phyloP scores from a whole-genome alignment of 2,329 filamentous ascomycete genomes.

The Ilyonectria destructans region DNA sequence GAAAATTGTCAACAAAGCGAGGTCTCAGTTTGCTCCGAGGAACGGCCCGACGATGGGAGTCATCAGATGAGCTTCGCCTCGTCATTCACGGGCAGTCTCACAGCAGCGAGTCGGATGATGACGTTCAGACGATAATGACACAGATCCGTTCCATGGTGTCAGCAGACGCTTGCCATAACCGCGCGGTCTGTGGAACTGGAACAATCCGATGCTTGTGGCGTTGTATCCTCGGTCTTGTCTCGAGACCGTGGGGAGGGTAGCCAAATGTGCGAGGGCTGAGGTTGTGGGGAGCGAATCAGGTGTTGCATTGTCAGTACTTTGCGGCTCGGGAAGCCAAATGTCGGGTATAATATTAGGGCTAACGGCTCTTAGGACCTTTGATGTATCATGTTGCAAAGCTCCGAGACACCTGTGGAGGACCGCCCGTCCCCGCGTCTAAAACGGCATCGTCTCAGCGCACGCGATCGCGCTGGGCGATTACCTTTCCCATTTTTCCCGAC shows the following conservation, averaged over 20 bases:
- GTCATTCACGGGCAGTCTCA: background rate
- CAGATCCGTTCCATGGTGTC: background rate
- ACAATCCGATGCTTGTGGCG: slow-evolving; percentile 28
- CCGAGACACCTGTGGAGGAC: slow-evolving; percentile 21
- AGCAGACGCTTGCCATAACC: background rate
- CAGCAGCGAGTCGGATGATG: background rate
- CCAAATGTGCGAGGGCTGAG: slow-evolving; percentile 4
- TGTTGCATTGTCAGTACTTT: slow-evolving; percentile 7
- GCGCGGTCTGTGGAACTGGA: slow-evolving; percentile 16
- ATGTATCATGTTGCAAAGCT: slow-evolving; percentile 12
- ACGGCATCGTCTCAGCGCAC: slow-evolving; percentile 35
- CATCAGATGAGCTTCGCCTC: background rate
- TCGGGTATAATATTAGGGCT: background rate
- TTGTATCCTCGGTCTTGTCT: slow-evolving; percentile 7
- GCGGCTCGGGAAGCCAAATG: slow-evolving; percentile 9
- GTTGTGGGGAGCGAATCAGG: background rate
- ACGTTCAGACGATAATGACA: background rate
- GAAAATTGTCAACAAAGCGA: slow-evolving; percentile 15
- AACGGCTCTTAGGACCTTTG: background rate
- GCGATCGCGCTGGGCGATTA: slow-evolving; percentile 24
- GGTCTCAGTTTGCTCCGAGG: slow-evolving; percentile 2
- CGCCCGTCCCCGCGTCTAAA: slow-evolving; percentile 24
- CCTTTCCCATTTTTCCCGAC: slow-evolving; percentile 15
- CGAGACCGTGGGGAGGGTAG: slow-evolving; percentile 7
- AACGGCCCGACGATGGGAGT: slow-evolving; percentile 17